These are phyloP conservation scores for Alternaria ventricosa DNA, from an alignment of 2,329 filamentous ascomycete genomes.

Conservation along the genomic window DNA sequence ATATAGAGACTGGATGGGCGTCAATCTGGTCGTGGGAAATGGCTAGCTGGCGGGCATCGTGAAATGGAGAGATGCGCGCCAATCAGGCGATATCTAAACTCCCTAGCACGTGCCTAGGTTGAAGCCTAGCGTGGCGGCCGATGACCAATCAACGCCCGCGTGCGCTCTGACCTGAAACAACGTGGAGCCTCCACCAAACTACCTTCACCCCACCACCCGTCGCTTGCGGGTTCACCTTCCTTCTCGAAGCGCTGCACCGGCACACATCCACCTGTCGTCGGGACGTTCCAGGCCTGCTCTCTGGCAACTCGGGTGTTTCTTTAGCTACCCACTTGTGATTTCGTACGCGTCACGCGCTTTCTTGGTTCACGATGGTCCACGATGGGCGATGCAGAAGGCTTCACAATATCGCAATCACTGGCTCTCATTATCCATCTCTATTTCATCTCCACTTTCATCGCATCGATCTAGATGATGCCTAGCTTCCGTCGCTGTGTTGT, in stretches of 20 bases:
- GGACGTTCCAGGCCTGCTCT: constrained; percentile 25
- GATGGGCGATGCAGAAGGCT: constrained; percentile 10
- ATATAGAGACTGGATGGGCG: constrained; percentile 34
- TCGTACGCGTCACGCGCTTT: constrained; percentile 25
- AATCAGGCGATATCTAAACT: constrained; percentile 23
- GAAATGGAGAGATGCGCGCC: constrained; percentile 29
- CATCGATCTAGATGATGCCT: constrained; percentile 27
- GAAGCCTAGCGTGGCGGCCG: constrained; percentile 12
- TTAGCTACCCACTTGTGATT: too few relatives aligned
- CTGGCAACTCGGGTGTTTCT: too few relatives aligned
- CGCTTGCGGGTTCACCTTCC: constrained; percentile 17
- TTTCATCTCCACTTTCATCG: constrained; percentile 6
- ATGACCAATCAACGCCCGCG: constrained; percentile 27
- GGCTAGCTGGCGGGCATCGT: constrained; percentile 5
- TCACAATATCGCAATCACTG: constrained; percentile 27
- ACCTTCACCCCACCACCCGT: constrained; percentile 24
- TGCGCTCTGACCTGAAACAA: constrained; percentile 28
- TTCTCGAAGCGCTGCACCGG: constrained; percentile 38
- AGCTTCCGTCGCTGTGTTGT: constrained; percentile 31
- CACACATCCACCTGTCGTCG: constrained; percentile 43
- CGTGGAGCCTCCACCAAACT: constrained; percentile 24
- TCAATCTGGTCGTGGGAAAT: constrained; percentile 25
- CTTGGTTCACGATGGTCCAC: constrained; percentile 10
- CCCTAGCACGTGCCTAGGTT: not conserved
- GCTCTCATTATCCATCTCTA: constrained; percentile 19